Conservation (phyloP, 495 filamentous ascomycete species). For the Clohesyomyces aquaticus region DNA sequence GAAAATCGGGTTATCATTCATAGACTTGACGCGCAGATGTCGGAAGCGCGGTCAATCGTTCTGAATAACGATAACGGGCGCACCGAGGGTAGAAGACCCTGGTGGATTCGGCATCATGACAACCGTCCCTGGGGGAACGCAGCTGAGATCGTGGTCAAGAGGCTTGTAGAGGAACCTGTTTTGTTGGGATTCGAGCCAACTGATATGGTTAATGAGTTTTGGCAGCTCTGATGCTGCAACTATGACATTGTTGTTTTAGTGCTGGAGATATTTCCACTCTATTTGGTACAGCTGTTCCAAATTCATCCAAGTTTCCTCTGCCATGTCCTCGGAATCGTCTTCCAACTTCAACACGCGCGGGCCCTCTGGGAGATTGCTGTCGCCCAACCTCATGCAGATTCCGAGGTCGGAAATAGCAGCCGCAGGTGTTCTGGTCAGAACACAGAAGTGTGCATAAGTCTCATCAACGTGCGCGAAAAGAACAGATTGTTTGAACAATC, state of each 20-base stretch:
- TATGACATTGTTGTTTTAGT: slow-evolving; percentile 14
- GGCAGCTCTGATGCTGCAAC: background rate
- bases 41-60: slow-evolving; percentile 14
- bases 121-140: slow-evolving; percentile 2
- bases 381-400: slow-evolving; percentile 18
- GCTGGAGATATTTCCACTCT: slow-evolving; percentile 2
- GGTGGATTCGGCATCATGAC: slow-evolving; percentile 17
- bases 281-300: slow-evolving; percentile 19
- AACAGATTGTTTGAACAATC: slow-evolving; percentile 19
- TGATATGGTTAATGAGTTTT: slow-evolving; percentile 5
- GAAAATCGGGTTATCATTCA: background rate
- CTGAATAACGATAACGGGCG: slow-evolving; percentile 16
- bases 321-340: slow-evolving; percentile 1
- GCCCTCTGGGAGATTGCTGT: background rate
- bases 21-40: slow-evolving; percentile 14
- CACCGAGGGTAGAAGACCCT: slow-evolving; percentile 12
- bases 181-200: slow-evolving; percentile 15
- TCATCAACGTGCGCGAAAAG: slow-evolving; percentile 7
- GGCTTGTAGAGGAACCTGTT: slow-evolving; percentile 32
- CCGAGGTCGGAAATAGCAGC: slow-evolving; percentile 10
- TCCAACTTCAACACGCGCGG: background rate
- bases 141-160: slow-evolving; percentile 2
- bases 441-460: slow-evolving; percentile 14
- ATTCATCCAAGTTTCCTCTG: slow-evolving; percentile 22
- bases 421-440: slow-evolving; percentile 12